A percentile compares a stretch with the other conserved stretches of the same genome.
Conservation (phyloP, 2,329 filamentous ascomycete genomes). For the Venturia nashicola region DNA sequence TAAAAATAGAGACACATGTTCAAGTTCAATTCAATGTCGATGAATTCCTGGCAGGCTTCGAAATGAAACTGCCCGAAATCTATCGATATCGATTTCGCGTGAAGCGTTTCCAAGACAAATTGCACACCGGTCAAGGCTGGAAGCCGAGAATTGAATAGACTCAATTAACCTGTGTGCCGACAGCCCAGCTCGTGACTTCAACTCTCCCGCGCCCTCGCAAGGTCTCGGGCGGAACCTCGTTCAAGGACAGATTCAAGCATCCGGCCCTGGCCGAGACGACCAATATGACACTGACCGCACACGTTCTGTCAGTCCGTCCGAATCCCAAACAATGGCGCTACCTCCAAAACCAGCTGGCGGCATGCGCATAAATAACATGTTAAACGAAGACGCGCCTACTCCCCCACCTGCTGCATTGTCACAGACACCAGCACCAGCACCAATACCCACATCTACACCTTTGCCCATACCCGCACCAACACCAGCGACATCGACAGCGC, state of each 20-base stretch:
- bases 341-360: constrained; percentile 14
- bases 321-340: not conserved
- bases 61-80: not conserved
- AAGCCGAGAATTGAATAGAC: not conserved
- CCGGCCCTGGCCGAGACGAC: constrained; percentile 23
- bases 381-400: constrained; percentile 29
- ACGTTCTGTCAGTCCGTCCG: constrained; percentile 8
- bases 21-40: constrained; percentile 12
- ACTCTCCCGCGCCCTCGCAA: constrained; percentile 19
- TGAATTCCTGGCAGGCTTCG: not conserved
- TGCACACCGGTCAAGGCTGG: not conserved
- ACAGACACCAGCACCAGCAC: constrained; percentile 18
- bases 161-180: constrained; percentile 13
- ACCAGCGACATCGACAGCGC: not conserved
- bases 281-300: constrained; percentile 30
- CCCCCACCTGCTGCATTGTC: constrained; percentile 14
- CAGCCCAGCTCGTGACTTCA: constrained; percentile 6
- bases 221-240: constrained; percentile 15
- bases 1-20: not conserved
- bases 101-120: not conserved
- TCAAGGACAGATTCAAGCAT: constrained; percentile 10
- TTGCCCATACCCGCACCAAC: constrained; percentile 7
- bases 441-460: constrained; percentile 11
- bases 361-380: constrained; percentile 36
- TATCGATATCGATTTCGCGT: not conserved